Conservation (phyloP, 2,329 filamentous ascomycete genomes). For the Leptographium wingfieldii region DNA sequence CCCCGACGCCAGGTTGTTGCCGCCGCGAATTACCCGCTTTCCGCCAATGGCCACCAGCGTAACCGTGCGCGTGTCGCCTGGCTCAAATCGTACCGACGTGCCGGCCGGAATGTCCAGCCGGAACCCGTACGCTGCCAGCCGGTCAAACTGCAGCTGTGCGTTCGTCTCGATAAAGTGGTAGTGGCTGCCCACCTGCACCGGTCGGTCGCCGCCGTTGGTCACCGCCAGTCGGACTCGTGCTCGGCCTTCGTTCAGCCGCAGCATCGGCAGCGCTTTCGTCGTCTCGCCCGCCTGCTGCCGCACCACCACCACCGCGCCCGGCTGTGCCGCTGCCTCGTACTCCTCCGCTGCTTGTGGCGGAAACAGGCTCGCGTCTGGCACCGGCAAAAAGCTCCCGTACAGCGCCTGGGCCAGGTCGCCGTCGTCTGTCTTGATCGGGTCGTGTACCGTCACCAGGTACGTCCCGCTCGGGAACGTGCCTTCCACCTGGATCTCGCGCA, state of each 20-base stretch:
- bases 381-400: constrained; percentile 81
- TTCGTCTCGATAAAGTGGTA: constrained; percentile 97
- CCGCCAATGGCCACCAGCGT: constrained; percentile 82
- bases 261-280: constrained; percentile 12
- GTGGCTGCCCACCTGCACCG: constrained; percentile 86
- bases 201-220: constrained; percentile 76
- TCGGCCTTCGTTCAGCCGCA: constrained; percentile 62
- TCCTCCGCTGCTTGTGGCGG: constrained; percentile 48
- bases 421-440: constrained; percentile 76
- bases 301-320: constrained; percentile 60
- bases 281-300: not conserved
- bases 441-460: constrained; percentile 87
- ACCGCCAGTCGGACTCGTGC: constrained; percentile 63
- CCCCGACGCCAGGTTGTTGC: constrained; percentile 68
- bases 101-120: constrained; percentile 83
- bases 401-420: constrained; percentile 77
- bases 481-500: constrained; percentile 82
- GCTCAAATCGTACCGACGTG: constrained; percentile 87
- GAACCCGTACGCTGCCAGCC: constrained; percentile 68
- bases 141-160: constrained; percentile 78
- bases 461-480: constrained; percentile 85
- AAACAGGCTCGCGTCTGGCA: constrained; percentile 59
- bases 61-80: constrained; percentile 83
- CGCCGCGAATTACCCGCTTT: constrained; percentile 65
- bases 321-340: constrained; percentile 56